phyloP scores from a whole-genome alignment of 176 grass and related monocot species.

The Rhipidocladum racemiflorum region DNA sequence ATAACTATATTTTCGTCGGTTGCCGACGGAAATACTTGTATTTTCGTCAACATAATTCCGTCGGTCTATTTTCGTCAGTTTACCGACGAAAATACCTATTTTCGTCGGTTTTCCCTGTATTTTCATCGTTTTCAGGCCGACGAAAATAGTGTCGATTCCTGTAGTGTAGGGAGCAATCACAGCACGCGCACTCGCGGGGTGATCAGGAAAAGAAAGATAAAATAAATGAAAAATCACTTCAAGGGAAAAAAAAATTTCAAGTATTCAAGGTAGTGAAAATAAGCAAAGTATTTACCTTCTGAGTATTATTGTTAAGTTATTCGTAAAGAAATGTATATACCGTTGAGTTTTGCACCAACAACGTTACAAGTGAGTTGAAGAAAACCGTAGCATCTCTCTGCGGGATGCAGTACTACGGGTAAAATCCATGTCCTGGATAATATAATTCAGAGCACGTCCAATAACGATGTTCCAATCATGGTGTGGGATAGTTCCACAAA shows the following conservation, averaged over 20 bases:
- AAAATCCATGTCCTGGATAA: neutral
- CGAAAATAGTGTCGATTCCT: too few relatives aligned
- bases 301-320: neutral
- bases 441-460: constrained; percentile 14
- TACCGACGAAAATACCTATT: too few relatives aligned
- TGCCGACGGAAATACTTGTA: too few relatives aligned
- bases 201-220: neutral
- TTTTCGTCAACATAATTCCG: too few relatives aligned
- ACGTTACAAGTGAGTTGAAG: neutral
- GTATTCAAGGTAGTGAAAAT: neutral
- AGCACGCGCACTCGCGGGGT: too few relatives aligned
- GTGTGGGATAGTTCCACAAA: neutral
- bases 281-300: neutral
- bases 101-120: too few relatives aligned
- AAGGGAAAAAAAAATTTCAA: too few relatives aligned
- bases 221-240: neutral
- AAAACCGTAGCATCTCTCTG: neutral
- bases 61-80: too few relatives aligned
- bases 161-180: too few relatives aligned
- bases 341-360: neutral
- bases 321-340: neutral
- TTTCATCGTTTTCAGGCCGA: too few relatives aligned
- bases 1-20: too few relatives aligned
- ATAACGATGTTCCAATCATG: constrained; percentile 14
- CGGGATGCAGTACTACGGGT: neutral